Evolutionary conservation across 345 rosid species (phyloP).

Genomic region (Salix arbutifolia): DNA sequence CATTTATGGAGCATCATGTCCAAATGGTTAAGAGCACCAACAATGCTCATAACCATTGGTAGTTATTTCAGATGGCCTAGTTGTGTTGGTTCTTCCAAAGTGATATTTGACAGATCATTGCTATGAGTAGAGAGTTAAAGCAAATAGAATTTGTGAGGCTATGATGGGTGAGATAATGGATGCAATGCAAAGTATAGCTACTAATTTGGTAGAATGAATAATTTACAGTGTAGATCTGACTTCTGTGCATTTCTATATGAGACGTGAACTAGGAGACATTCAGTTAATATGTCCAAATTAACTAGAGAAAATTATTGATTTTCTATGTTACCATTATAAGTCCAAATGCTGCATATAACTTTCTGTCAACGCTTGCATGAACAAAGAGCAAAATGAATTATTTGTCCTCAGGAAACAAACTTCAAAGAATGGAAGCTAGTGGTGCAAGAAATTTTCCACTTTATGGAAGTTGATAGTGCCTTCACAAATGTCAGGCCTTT

Average conservation of each 20-base stretch:
- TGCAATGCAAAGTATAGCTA: not conserved
- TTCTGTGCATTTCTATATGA: not conserved
- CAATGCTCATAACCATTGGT: not conserved
- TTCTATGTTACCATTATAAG: not conserved
- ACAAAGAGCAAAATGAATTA: not conserved
- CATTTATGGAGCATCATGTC: not conserved
- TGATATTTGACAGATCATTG: not conserved
- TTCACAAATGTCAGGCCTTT: conserved; percentile 59
- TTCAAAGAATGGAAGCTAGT: conserved; percentile 91
- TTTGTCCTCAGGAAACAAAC: conserved; percentile 57
- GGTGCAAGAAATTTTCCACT: conserved; percentile 73
- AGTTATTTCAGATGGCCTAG: not conserved
- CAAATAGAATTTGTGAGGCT: not conserved
- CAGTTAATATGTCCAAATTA: not conserved
- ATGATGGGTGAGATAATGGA: not conserved
- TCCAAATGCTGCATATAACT: not conserved
- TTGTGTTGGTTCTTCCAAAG: not conserved
- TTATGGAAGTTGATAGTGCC: conserved; percentile 43
- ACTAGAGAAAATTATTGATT: not conserved
- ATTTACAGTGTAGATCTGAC: not conserved
- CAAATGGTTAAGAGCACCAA: not conserved
- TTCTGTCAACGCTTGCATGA: not conserved
- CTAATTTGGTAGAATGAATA: not conserved
- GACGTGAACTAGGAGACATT: not conserved
- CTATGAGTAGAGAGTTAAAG: not conserved